Conservation (phyloP, 352 stramenopile genomes). For the Globisporangium carolinianum region DNA sequence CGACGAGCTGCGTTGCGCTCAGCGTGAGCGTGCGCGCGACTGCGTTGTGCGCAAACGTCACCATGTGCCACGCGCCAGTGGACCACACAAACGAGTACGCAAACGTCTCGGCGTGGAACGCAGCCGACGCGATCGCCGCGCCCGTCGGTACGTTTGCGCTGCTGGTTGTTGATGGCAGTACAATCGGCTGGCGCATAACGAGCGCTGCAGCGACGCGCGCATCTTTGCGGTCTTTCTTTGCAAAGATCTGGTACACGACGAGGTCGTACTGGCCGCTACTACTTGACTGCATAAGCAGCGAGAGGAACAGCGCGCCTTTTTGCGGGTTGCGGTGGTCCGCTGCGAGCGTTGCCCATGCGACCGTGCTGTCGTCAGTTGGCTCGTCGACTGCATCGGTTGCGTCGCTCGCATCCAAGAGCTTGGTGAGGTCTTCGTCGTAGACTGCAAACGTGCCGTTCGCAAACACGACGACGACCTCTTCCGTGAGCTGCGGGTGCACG, state of each 20-base stretch:
- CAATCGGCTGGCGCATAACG: conserved; percentile 25
- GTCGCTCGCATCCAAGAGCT: conserved; percentile 38
- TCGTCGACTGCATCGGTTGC: conserved; percentile 9
- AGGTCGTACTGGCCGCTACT: conserved; percentile 31
- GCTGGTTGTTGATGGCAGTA: background rate
- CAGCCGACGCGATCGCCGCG: conserved; percentile 28
- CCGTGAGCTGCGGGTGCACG: conserved; percentile 49
- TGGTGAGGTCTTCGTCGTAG: conserved; percentile 44
- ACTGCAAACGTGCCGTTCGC: conserved; percentile 49
- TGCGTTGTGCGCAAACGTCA: conserved; percentile 41
- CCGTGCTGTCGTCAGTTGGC: conserved; percentile 12
- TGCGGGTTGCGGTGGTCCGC: conserved; percentile 44
- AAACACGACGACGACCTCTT: conserved; percentile 64
- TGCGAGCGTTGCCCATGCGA: conserved; percentile 50
- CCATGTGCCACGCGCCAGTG: conserved; percentile 47
- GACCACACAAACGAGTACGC: conserved; percentile 59
- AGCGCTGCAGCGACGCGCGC: conserved; percentile 25
- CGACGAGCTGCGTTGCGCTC: conserved; percentile 31
- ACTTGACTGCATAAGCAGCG: conserved; percentile 42
- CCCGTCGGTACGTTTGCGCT: background rate
- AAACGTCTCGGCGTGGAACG: conserved; percentile 68
- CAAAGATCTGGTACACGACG: conserved; percentile 44
- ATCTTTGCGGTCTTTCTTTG: conserved; percentile 28
- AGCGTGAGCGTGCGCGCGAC: conserved; percentile 36
- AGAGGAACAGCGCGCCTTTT: conserved; percentile 64